phyloP scores from a whole-genome alignment of 1,139 yeast genomes.

The Tardiomyces depauwii region DNA sequence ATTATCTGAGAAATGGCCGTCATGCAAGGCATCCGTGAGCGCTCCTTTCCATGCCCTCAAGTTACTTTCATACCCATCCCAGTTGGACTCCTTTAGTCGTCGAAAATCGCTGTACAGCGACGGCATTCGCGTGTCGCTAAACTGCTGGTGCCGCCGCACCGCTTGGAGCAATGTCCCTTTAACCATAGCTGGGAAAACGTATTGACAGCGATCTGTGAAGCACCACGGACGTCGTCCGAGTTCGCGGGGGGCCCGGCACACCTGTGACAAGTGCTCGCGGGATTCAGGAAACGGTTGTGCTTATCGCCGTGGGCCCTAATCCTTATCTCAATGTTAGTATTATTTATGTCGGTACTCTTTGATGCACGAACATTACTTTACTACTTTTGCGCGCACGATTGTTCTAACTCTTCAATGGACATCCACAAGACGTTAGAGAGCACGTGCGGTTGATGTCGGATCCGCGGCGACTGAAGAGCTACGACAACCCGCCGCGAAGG shows the following conservation, averaged over 20 bases:
- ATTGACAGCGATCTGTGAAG: not conserved
- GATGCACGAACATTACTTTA: too few relatives aligned
- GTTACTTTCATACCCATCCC: slow-evolving; percentile 64
- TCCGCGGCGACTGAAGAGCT: too few relatives aligned
- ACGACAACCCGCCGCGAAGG: too few relatives aligned
- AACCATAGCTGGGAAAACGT: not conserved
- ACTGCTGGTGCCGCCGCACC: slow-evolving; percentile 20
- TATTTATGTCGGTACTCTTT: too few relatives aligned
- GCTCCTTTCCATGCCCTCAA: slow-evolving; percentile 48
- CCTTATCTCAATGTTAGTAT: not conserved
- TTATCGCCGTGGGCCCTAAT: not conserved
- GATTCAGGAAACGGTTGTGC: too few relatives aligned
- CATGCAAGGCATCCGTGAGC: slow-evolving; percentile 19
- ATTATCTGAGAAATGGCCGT: slow-evolving; percentile 14
- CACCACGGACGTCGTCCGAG: too few relatives aligned
- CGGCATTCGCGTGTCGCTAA: slow-evolving; percentile 41
- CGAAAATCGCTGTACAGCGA: slow-evolving; percentile 56
- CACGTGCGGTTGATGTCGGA: too few relatives aligned
- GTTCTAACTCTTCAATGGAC: too few relatives aligned
- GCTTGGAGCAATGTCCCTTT: not conserved
- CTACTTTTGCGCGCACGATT: too few relatives aligned
- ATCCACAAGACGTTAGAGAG: too few relatives aligned
- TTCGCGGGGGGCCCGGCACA: too few relatives aligned
- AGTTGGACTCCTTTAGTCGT: slow-evolving; percentile 40
- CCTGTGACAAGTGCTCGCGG: too few relatives aligned